Base-by-base conservation (phyloP, 768 basidiomycete genomes). In the Boletus pseudopeckii region DNA sequence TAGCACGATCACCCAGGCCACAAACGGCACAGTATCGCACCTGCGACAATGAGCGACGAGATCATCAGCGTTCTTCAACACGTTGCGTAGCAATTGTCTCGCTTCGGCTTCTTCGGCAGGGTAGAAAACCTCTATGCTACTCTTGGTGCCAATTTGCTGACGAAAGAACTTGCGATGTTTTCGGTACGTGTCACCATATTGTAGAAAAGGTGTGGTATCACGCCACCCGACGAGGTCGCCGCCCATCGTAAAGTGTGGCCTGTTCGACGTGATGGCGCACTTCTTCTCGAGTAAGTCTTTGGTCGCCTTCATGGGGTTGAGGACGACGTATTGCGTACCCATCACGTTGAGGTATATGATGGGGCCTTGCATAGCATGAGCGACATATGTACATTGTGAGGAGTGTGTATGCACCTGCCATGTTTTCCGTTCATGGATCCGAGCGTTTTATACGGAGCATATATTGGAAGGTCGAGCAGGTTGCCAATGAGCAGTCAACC, bases 401-500 rank as follows among this genome's bases (percentile, higher is more conserved):
- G 51, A 22, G 38, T 10, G 15, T 17, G 17, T 30, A 22, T 6
- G 39, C 30, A 64, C 72, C 52, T 60, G 77, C 83, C 83, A 56
- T 75, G 82, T 64, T 68, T 66, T 54, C 79, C 71, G 46, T 24
- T 36, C 53, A 59, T 38, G 30, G 71, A 67, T 3, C 75, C 72
- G 53, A 81, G 81, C 0, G 77, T 79, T 14, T 77, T 52, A 78
- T 80, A 83, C 53, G 79, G 77, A 43, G 73, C 69, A 43, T 74
- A 71, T 15, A 67, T 66, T 28, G 81, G 82, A 75, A 84, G 77
- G 57, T 84, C 80, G 20, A 81, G 63, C 5, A 80, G 59, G 57
- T 83, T 83, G 26, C 82, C 82, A 32, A 84, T 67, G 8, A 84
- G 36, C 4, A 74, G 81, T 38, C 52, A 53, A 20, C 52, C 54